These are phyloP conservation scores for Sarcocystis neurona DNA, from an alignment of 169 alveolate species.

Conservation along the genomic window DNA sequence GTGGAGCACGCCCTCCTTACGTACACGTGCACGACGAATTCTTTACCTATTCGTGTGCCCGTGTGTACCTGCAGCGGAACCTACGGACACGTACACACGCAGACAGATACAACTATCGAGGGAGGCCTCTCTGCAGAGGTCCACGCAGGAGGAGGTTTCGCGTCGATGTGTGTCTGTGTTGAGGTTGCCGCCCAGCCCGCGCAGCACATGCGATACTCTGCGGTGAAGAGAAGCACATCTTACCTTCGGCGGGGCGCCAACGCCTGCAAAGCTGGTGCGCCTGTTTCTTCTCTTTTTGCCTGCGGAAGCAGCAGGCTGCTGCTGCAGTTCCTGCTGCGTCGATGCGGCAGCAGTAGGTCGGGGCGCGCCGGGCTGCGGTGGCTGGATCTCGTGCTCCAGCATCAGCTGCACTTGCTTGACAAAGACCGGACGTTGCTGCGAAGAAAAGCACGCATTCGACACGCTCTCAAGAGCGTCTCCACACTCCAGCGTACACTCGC, in stretches of 20 bases:
- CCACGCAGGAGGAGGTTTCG: no score
- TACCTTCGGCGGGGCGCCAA: conserved; percentile 6
- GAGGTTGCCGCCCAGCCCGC: no score
- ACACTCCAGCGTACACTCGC: conserved; percentile 46
- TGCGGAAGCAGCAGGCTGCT: neutral
- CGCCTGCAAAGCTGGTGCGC: conserved; percentile 33
- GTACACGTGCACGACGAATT: no score
- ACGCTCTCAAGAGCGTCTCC: conserved; percentile 41
- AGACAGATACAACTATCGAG: no score
- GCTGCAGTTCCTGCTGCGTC: conserved; percentile 42
- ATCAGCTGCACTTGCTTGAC: conserved; percentile 50
- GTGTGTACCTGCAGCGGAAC: no score
- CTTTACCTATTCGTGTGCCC: no score
- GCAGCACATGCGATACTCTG: no score
- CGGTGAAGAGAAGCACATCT: no score
- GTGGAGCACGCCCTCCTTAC: no score
- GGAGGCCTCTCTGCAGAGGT: no score
- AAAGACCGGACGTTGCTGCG: conserved; percentile 58
- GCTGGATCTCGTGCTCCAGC: conserved; percentile 34
- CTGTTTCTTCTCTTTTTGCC: neutral
- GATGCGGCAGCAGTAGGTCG: conserved; percentile 31
- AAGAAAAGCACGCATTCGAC: conserved; percentile 18
- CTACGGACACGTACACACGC: no score
- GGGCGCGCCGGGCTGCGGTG: neutral
- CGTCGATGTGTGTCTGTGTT: no score